Evolutionary conservation across 148 eudicot genomes (phyloP), one percentile per base, ranked within the genome.

Genomic region (Limonium bicolor): DNA sequence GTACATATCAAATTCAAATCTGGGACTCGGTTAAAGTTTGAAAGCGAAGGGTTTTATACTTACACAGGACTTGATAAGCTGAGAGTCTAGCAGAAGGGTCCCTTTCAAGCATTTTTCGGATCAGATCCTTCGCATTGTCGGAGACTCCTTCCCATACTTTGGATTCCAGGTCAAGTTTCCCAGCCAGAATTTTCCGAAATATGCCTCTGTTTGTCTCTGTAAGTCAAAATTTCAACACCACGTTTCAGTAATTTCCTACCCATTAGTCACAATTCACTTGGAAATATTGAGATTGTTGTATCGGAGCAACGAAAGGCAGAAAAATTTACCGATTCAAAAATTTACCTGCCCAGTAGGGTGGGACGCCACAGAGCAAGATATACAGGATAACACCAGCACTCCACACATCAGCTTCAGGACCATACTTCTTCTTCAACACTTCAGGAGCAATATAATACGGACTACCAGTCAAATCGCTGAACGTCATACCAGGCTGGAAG

Each of bases 71-170:
- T 69, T 80, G 63, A 49, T 66, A 68, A 20, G 83, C 80, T 33
- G 77, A 54, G 35, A 72, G 50, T 55, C 88, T 74, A 14, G 52
- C 43, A 48, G 56, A 71, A 23, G 87, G 87, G 55, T 75, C 60
- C 53, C 68, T 63, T 20, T 68, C 67, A 8, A 79, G 76, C 87
- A 79, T 79, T 55, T 72, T 75, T 32, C 56, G 44, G 7, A 79
- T 61, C 9, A 80, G 54, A 56, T 76, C 88, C 51, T 80, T 80
- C 25, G 77, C 88, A 56, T 67, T 64, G n/a, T 72, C 77, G 27
- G 88, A 80, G 60, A 80, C 72, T 34, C 51, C 64, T 32, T 80
- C 77, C 80, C 92, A 80, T 51, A 80, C 80, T 38, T 68, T 59
- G 20, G 71, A 56, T 33, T 64, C 71, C 22, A 80, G 70, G 40